Evolutionary conservation across 768 basidiomycete species (phyloP).

Genomic region (Leucosporidium yakuticum): DNA sequence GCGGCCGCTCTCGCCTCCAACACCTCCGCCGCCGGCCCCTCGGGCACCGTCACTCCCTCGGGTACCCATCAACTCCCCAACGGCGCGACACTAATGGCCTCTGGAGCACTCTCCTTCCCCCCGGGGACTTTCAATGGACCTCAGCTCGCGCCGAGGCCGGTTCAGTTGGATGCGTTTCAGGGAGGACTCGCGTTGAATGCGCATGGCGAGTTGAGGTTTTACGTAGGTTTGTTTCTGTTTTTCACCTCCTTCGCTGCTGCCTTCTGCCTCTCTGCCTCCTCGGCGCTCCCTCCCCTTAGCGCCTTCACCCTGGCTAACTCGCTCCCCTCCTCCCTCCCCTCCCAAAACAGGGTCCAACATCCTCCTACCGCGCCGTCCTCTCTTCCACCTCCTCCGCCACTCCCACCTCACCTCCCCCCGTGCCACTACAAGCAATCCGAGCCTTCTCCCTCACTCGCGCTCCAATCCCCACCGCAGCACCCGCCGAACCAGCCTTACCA

Average conservation of each 20-base stretch:
- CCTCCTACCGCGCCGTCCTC: conserved; percentile 28
- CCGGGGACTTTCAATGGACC: neutral
- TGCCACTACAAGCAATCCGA: neutral
- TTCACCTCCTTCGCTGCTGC: no score
- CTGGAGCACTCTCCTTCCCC: neutral
- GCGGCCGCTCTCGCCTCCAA: neutral
- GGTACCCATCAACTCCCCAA: neutral
- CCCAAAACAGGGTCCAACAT: conserved; percentile 16
- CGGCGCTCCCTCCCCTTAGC: no score
- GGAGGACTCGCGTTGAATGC: conserved; percentile 7
- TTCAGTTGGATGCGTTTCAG: neutral
- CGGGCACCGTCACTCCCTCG: conserved; percentile 13
- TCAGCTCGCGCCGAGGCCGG: neutral
- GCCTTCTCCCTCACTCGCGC: conserved; percentile 15
- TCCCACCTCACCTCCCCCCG: conserved; percentile 6
- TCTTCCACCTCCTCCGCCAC: conserved; percentile 20
- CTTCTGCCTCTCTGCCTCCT: no score
- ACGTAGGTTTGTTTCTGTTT: neutral
- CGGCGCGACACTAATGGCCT: neutral
- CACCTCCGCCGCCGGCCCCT: conserved; percentile 9
- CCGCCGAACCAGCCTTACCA: conserved; percentile 8
- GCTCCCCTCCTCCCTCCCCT: conserved; percentile 17
- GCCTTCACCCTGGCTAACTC: conserved; percentile 15
- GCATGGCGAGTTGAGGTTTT: conserved; percentile 11
- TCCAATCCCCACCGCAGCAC: conserved; percentile 3